Evolutionary conservation across 169 alveolate genomes (phyloP).

Genomic region (Sarcocystis neurona): DNA sequence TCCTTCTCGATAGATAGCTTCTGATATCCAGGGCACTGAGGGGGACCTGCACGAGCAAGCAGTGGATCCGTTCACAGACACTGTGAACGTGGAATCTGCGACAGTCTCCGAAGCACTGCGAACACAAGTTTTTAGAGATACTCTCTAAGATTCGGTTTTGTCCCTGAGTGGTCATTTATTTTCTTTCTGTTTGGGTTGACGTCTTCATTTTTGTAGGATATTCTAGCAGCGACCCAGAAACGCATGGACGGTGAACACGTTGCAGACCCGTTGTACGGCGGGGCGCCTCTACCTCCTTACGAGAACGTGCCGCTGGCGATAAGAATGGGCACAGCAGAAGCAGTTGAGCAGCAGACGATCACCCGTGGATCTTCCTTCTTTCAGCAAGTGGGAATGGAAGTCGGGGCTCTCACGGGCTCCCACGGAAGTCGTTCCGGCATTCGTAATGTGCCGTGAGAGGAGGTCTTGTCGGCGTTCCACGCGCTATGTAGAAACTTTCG

Average conservation of each 20-base stretch:
- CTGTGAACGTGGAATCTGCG: too few species aligned
- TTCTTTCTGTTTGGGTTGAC: too few species aligned
- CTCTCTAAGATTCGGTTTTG: too few species aligned
- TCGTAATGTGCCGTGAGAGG: slow-evolving; percentile 32
- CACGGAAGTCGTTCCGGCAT: slow-evolving; percentile 45
- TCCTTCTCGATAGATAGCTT: too few species aligned
- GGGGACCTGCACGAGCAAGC: too few species aligned
- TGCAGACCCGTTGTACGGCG: slow-evolving; percentile 44
- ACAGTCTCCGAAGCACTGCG: too few species aligned
- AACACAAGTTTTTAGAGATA: too few species aligned
- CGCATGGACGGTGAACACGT: slow-evolving; percentile 45
- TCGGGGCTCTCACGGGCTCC: slow-evolving; percentile 27
- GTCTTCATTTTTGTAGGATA: slow-evolving; percentile 5
- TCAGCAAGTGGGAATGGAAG: slow-evolving; percentile 56
- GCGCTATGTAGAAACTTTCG: too few species aligned
- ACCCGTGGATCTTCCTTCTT: slow-evolving; percentile 24
- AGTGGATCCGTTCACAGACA: too few species aligned
- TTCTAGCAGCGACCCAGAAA: slow-evolving; percentile 16
- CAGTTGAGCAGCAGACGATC: slow-evolving; percentile 1
- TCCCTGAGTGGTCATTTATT: too few species aligned
- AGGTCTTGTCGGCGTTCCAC: too few species aligned
- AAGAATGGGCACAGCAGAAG: slow-evolving; percentile 18
- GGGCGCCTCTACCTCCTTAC: slow-evolving; percentile 45
- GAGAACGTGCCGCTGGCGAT: slow-evolving; percentile 32
- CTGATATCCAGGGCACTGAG: too few species aligned